Base-by-base conservation (phyloP, 768 basidiomycete species). In the Agrocybe chaxingu region DNA sequence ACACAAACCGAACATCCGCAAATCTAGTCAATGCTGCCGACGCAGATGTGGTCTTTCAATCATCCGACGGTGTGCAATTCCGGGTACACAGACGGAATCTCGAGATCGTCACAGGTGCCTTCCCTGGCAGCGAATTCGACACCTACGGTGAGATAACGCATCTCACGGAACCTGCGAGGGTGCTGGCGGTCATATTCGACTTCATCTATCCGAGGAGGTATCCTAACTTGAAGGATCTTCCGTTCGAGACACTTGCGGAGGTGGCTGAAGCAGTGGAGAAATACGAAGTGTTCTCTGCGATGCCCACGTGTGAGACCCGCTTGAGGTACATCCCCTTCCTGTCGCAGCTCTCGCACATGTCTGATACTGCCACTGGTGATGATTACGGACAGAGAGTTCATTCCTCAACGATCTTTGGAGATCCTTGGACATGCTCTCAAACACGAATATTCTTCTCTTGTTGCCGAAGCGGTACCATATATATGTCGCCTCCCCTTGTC, bases 151-250 rank as follows among this genome's bases (percentile, higher is more conserved):
- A 67, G 29, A 29, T 60, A 1, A 52, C 63, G 3, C 31, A 51
- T 0, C 60, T 69, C 3, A 50, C 61, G 0, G 67, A 69, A 50
- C 30, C 43, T 1, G 51, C 62, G 1, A 12, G 41, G 6, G 61
- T 58, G 2, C 60, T 69, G 6, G 62, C 59, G n/a, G 51, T 63
- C 2, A 57, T 66, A 2, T 67, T 67, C 45, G 59, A 60, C 32
- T 68, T 56, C 42, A 55, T 63, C 1, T 64, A 64, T 18, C 66
- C 64, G 2, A 52, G 48, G 18, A 58, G 58, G 18, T 59, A 61
- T 31, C 64, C 64, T 0, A 50, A 55, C 8, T 45, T 68, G 30
- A 45, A 60, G 7, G 37, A 48, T 5, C 42, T 57, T 11, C 44
- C 49, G 3, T 62, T 66, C 29, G 44, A 37, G 1, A 38, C 48